These are phyloP conservation scores for Eucalyptus tenuipes DNA, from an alignment of 345 rosid genomes.

Conservation along the genomic window DNA sequence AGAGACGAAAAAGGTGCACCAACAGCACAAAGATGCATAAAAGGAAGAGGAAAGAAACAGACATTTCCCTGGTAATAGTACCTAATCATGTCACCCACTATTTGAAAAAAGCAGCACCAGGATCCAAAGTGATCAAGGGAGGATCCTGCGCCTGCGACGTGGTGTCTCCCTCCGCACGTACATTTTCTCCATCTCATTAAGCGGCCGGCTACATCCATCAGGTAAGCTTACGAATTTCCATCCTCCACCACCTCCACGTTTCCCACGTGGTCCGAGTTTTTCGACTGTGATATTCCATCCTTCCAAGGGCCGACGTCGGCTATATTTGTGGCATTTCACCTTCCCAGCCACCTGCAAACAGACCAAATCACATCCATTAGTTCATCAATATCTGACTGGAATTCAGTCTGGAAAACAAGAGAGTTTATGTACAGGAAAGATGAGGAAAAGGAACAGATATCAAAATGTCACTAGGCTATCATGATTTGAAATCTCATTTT, in stretches of 20 bases:
- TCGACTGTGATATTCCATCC: constrained; percentile 91
- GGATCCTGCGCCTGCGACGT: constrained; percentile 61
- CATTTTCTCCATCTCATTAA: constrained; percentile 73
- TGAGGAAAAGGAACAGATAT: background rate
- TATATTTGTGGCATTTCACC: constrained; percentile 81
- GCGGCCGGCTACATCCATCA: constrained; percentile 80
- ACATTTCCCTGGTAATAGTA: background rate
- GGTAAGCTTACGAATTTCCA: constrained; percentile 94
- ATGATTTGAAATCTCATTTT: background rate
- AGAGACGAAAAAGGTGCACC: background rate
- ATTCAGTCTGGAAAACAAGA: background rate
- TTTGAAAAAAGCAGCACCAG: background rate
- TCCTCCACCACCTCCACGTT: constrained; percentile 86
- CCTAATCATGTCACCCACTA: background rate
- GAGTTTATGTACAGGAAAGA: background rate
- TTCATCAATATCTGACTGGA: background rate
- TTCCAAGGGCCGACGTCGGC: constrained; percentile 61
- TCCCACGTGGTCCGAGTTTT: constrained; percentile 69
- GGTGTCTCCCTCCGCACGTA: constrained; percentile 82
- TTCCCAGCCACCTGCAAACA: constrained; percentile 53
- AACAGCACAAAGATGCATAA: background rate
- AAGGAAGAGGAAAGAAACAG: background rate
- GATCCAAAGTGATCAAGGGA: constrained; percentile 36
- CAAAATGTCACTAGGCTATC: background rate
- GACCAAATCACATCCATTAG: background rate